Conservation (phyloP, 192 early-diverging fungal species). For the Thamnidium elegans region DNA sequence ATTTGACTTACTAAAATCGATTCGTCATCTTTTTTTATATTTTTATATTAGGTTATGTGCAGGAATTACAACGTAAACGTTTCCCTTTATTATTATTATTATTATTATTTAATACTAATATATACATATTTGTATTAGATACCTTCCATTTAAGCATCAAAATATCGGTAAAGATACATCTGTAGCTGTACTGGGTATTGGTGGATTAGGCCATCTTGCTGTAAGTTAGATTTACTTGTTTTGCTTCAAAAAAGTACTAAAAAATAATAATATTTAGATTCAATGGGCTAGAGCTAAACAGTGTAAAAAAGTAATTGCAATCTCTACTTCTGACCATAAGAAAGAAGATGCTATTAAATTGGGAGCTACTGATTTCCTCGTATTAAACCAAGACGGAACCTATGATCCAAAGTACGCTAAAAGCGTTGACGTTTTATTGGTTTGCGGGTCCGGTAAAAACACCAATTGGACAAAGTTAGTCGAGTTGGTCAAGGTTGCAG, state of each 20-base stretch:
- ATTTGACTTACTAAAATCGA: too few species aligned
- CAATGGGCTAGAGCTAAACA: slow-evolving; percentile 57
- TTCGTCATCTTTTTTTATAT: neutral
- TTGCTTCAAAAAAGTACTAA: too few species aligned
- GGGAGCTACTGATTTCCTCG: slow-evolving; percentile 56
- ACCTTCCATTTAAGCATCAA: slow-evolving; percentile 45
- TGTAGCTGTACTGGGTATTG: slow-evolving; percentile 65
- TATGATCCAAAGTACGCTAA: slow-evolving; percentile 8
- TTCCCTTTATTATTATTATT: neutral
- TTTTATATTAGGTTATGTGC: slow-evolving; percentile 58
- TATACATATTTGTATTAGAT: slow-evolving; percentile 30
- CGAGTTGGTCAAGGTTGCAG: slow-evolving; percentile 50
- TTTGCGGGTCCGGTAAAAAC: slow-evolving; percentile 31
- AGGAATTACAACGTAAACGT: slow-evolving; percentile 60
- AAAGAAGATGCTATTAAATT: slow-evolving; percentile 52
- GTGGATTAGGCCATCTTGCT: slow-evolving; percentile 66
- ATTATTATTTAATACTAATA: slow-evolving; percentile 22
- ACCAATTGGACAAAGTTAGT: slow-evolving; percentile 49
- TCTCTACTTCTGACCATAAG: slow-evolving; percentile 56
- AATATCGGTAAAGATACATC: slow-evolving; percentile 41
- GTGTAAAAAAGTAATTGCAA: slow-evolving; percentile 47
- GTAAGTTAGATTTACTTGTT: slow-evolving; percentile 12
- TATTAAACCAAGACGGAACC: neutral
- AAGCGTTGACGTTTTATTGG: slow-evolving; percentile 37
- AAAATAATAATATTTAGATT: slow-evolving; percentile 24